These are phyloP conservation scores for Colletotrichum lini DNA, from an alignment of 2,329 filamentous ascomycete genomes.

Conservation along the genomic window DNA sequence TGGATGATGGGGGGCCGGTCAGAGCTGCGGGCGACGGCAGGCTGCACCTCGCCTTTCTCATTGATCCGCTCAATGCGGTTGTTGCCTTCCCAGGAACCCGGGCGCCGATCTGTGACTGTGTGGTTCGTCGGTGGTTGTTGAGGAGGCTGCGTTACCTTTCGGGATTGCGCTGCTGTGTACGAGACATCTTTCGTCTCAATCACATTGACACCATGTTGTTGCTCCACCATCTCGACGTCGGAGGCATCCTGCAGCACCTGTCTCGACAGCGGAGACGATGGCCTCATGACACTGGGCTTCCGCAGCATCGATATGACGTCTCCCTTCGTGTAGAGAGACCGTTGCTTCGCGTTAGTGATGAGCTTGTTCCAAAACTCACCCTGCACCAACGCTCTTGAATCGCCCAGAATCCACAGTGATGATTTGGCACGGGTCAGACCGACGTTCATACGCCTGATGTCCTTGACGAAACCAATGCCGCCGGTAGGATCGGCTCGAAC, in stretches of 20 bases:
- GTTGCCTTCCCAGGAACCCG: slow-evolving; percentile 19
- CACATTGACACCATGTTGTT: slow-evolving; percentile 23
- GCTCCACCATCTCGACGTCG: slow-evolving; percentile 7
- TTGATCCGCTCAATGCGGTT: slow-evolving; percentile 48
- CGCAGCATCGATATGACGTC: slow-evolving; percentile 66
- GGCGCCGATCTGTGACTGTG: slow-evolving; percentile 17
- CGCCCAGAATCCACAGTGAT: slow-evolving; percentile 95
- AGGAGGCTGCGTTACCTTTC: slow-evolving; percentile 1
- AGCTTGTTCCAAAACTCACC: slow-evolving; percentile 93
- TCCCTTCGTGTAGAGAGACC: slow-evolving; percentile 83
- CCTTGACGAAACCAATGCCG: slow-evolving; percentile 98
- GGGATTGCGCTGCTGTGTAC: slow-evolving; percentile 1
- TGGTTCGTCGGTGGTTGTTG: slow-evolving; percentile 19
- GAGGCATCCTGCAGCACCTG: slow-evolving; percentile 46
- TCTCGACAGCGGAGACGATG: slow-evolving; percentile 43
- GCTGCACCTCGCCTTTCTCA: slow-evolving; percentile 48
- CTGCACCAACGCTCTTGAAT: slow-evolving; percentile 87
- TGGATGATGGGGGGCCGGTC: slow-evolving; percentile 56
- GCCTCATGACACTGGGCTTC: slow-evolving; percentile 54
- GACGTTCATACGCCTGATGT: slow-evolving; percentile 99
- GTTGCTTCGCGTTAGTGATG: slow-evolving; percentile 82
- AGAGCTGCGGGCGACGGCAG: slow-evolving; percentile 26
- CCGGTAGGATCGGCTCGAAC: slow-evolving; percentile 92
- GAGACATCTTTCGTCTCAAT: slow-evolving; percentile 41
- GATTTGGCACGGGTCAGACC: slow-evolving; percentile 97